These are phyloP conservation scores for Acanthamoeba lenticulata DNA, from an alignment of 208 protist genomes.

Conservation along the genomic window DNA sequence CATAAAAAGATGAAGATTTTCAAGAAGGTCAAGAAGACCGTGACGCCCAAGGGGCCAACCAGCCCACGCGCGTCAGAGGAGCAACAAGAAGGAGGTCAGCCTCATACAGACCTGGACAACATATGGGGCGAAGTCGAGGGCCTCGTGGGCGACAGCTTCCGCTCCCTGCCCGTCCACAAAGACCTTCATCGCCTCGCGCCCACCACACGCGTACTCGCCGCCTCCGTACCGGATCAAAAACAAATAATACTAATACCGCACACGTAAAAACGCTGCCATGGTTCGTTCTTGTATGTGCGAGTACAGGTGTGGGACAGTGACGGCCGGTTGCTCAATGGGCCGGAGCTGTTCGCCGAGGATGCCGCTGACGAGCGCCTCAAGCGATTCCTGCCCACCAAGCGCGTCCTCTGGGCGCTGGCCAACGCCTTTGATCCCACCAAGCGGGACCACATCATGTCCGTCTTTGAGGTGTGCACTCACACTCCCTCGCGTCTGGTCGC, in stretches of 20 bases:
- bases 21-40: background rate
- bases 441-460: background rate
- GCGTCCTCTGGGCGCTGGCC: background rate
- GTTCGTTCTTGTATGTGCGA: too few relatives aligned
- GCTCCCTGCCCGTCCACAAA: background rate
- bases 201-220: background rate
- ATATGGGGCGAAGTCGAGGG: background rate
- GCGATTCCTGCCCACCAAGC: background rate
- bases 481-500: too few relatives aligned
- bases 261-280: too few relatives aligned
- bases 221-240: too few relatives aligned
- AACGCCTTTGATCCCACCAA: background rate
- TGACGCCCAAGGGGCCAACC: background rate
- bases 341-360: background rate
- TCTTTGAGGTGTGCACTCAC: background rate
- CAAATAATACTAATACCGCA: too few relatives aligned
- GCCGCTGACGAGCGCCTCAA: background rate
- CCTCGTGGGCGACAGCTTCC: background rate
- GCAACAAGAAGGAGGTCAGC: too few relatives aligned
- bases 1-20: background rate
- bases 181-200: background rate
- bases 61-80: background rate
- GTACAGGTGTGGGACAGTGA: background rate
- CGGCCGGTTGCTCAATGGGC: background rate
- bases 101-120: background rate